Percentiles rank a stretch among this genome's conserved stretches.
Conservation (phyloP, 2,329 filamentous ascomycete genomes). For the Pseudodiploospora longispora region DNA sequence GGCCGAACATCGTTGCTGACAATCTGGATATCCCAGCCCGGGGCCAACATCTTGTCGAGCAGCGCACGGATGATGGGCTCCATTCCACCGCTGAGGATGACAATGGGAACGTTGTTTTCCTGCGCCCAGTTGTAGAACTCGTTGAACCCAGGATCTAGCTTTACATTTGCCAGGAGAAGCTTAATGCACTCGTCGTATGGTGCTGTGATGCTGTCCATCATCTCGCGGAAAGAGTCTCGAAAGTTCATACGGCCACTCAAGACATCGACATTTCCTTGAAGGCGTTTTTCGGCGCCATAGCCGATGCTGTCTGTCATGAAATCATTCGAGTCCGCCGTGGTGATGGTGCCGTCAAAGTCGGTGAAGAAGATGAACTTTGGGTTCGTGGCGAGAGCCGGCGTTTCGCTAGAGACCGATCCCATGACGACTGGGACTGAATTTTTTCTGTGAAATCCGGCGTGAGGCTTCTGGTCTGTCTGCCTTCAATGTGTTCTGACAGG, state of each 20-base stretch:
- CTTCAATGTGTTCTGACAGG: not conserved
- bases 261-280: slow-evolving; percentile 66
- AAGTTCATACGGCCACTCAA: slow-evolving; percentile 65
- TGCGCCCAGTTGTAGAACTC: slow-evolving; percentile 81
- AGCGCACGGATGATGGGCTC: slow-evolving; percentile 80
- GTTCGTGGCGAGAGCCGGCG: slow-evolving; percentile 55
- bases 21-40: slow-evolving; percentile 75
- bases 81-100: slow-evolving; percentile 91
- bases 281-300: slow-evolving; percentile 65
- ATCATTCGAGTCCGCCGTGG: slow-evolving; percentile 59
- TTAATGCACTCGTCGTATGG: slow-evolving; percentile 78
- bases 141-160: slow-evolving; percentile 80
- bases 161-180: slow-evolving; percentile 72
- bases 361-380: slow-evolving; percentile 97
- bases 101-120: slow-evolving; percentile 78
- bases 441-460: not conserved
- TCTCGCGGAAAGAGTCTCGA: slow-evolving; percentile 78
- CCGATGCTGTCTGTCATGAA: slow-evolving; percentile 86
- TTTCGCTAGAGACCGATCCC: slow-evolving; percentile 34
- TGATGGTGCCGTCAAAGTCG: slow-evolving; percentile 97
- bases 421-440: slow-evolving; percentile 21
- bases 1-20: slow-evolving; percentile 75
- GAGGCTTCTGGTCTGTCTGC: not conserved
- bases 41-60: slow-evolving; percentile 70
- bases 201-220: slow-evolving; percentile 79